Evolutionary conservation across 257 asterid genomes (phyloP), one percentile per base, ranked within the genome.

Genomic region (Ballota nigra): DNA sequence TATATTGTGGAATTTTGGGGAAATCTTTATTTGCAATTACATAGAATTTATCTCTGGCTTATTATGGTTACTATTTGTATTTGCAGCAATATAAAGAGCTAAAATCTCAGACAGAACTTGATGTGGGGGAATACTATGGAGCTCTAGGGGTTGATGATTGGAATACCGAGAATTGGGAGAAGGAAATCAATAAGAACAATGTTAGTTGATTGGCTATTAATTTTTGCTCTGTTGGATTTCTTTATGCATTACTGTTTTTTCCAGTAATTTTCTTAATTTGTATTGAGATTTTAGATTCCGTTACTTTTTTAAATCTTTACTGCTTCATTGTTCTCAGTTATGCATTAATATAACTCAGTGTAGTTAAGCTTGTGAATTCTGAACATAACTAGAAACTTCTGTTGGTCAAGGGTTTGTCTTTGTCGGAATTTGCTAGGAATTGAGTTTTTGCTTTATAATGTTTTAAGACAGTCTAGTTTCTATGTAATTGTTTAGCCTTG

Each of bases 141-240:
- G 87, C 90, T 66, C 86, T 72, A 74, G 94, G 96, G 59, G 82
- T 89, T 57, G 96, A 92, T 76, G 81, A 47, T 8, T 92, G 98
- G 98, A 73, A 81, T 69, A 73, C 40, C 40, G 64, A 79, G 70
- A 67, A 52, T 6, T 91, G 97, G 95, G 84, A 83, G 73, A 85
- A 77, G 73, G 89, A 83, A 82, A 73, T 80, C 77, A 74, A 71
- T 41, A 83, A 84, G 22, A 73, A 83, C 69, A 91, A 91, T 87
- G 97, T 89, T 63, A 87, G 96, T 84, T 67, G 70, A 55, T 69
- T 66, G 59, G 23, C 59, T 38, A 10, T 78, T 66, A 9, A 20
- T n/a, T 29, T 58, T 68, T 13, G 22, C 56, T 66, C 36, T 49
- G 18, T 34, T 8, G 23, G 16, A 16, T 66, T 69, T 73, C 34